Evolutionary conservation across 164 flowering plant genomes (phyloP), one percentile per base, ranked within the genome.

Genomic region (Sedum album): DNA sequence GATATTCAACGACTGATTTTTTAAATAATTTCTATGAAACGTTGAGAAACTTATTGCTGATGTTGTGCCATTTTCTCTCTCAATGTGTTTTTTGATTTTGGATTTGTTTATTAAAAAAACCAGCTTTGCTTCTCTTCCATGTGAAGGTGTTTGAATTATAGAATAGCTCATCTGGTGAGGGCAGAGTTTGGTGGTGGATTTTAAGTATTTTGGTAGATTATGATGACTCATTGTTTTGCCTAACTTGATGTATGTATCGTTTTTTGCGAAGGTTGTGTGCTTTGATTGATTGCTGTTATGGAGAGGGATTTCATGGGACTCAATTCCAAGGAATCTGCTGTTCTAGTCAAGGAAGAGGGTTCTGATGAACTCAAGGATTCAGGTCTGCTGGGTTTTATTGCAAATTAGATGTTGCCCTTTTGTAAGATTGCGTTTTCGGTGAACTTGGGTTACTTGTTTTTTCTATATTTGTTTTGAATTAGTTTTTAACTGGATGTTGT

Each of bases 271-370:
- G 33, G 35, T 28, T 68, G 55, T 49, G 53, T 23, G 62, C 20
- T 26, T 14, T 57, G 33, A 55, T 57, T 57, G 62, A 65, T 38
- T 62, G 62, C 35, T 31, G 17, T 51, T 39, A 85, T 85, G 89
- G 89, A 83, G 80, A 82, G 83, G 72, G 85, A 83, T 70, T 85
- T 85, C 67, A 15, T 86, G 78, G 87, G 87, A 39, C 61, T 86
- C 82, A 76, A 71, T 72, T 71, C 68, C 11, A 82, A 75, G 67
- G 79, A 78, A 8, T 31, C 78, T 2, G 14, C 66, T 18, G 66
- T 69, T 69, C 51, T 70, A 39, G 78, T 78, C 66, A 84, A 82
- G 63, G 83, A 78, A 30, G 85, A 79, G 67, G 53, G 69, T 69
- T 69, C 49, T 53, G 85, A 78, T 60, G 75, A 70, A 46, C 49